These are phyloP conservation scores for Linum trigynum DNA, from an alignment of 345 rosid species.

Conservation along the genomic window DNA sequence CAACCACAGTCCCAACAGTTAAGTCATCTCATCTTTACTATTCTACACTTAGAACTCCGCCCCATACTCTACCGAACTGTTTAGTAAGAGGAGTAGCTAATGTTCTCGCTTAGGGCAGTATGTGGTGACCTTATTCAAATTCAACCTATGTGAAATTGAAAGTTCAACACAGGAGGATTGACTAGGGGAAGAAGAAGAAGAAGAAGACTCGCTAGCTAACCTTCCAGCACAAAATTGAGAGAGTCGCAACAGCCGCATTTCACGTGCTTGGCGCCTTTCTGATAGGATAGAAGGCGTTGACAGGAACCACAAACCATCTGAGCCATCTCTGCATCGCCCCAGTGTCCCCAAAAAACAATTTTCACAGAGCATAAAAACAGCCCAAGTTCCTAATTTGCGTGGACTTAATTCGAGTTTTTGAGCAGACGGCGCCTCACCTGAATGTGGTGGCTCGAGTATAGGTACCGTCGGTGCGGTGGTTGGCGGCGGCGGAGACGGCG, in stretches of 20 bases:
- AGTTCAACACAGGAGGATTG: too few species aligned
- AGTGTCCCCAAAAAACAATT: background rate
- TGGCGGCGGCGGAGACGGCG: conserved; percentile 4
- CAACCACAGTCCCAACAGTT: too few species aligned
- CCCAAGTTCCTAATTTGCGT: background rate
- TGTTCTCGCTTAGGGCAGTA: too few species aligned
- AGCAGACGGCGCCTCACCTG: background rate
- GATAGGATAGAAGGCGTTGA: conserved; percentile 64
- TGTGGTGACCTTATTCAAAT: too few species aligned
- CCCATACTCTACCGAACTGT: too few species aligned
- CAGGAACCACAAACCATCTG: conserved; percentile 98
- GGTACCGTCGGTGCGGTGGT: too few species aligned
- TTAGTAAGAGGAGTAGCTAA: too few species aligned
- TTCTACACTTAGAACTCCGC: too few species aligned
- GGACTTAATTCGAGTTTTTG: background rate
- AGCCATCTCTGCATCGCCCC: conserved; percentile 36
- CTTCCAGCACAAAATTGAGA: conserved; percentile 73
- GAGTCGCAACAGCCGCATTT: conserved; percentile 61
- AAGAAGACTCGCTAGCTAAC: conserved; percentile 23
- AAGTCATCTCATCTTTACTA: too few species aligned
- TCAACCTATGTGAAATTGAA: too few species aligned
- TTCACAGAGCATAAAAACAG: background rate
- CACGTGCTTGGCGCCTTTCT: conserved; percentile 51
- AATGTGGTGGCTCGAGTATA: background rate
- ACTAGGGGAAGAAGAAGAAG: background rate